Conservation (phyloP, 2,329 filamentous ascomycete genomes). For the Penicillium griseofulvum region DNA sequence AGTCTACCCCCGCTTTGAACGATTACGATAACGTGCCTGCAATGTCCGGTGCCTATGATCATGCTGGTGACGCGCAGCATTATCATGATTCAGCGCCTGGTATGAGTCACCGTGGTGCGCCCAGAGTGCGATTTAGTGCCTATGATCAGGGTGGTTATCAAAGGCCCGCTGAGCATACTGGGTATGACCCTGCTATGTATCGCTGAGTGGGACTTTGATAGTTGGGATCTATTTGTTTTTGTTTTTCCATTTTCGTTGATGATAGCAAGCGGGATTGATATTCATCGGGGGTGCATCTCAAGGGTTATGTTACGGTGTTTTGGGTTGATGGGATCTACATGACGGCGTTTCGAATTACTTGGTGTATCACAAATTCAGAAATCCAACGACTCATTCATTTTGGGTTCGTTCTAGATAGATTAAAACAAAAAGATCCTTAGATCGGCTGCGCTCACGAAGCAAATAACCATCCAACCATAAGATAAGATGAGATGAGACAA, state of each 20-base stretch:
- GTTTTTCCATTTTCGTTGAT: not conserved
- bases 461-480: conserved; percentile 19
- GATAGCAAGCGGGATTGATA: not conserved
- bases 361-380: not conserved
- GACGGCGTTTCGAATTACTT: conserved; percentile 3
- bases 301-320: not conserved
- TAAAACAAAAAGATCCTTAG: conserved; percentile 10
- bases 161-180: conserved; percentile 32
- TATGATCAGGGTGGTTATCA: conserved; percentile 24
- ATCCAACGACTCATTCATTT: conserved; percentile 9
- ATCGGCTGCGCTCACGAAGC: conserved; percentile 14
- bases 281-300: not conserved
- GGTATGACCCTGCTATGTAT: conserved; percentile 36
- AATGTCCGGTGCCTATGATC: conserved; percentile 8
- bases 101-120: conserved; percentile 16
- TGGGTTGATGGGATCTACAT: not conserved
- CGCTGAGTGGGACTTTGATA: conserved; percentile 19
- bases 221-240: not conserved
- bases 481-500: conserved; percentile 9
- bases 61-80: conserved; percentile 26
- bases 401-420: conserved; percentile 12
- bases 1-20: conserved; percentile 10
- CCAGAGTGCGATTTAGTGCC: conserved; percentile 22
- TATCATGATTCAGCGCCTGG: conserved; percentile 30
- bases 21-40: conserved; percentile 11